phyloP scores from a whole-genome alignment of 2,329 filamentous ascomycete genomes.

The Penicillium freii region DNA sequence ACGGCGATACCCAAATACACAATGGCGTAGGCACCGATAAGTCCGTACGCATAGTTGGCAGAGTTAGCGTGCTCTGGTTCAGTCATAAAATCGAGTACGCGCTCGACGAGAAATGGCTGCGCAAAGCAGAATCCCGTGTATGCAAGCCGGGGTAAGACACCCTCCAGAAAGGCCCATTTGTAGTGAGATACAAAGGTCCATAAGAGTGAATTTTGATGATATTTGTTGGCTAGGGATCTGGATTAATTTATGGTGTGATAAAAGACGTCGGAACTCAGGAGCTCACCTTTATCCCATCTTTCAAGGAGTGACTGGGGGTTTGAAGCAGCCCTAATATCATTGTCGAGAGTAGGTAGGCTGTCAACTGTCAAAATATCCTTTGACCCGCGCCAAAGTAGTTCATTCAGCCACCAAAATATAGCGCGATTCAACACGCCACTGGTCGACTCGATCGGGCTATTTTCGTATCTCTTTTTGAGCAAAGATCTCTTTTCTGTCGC shows the following conservation, averaged over 20 bases:
- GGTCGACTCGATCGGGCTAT: slow-evolving; percentile 22
- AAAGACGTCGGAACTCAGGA: not conserved
- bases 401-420: slow-evolving; percentile 41
- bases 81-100: slow-evolving; percentile 19
- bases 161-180: slow-evolving; percentile 18
- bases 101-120: slow-evolving; percentile 47
- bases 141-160: slow-evolving; percentile 40
- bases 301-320: slow-evolving; percentile 30
- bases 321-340: slow-evolving; percentile 27
- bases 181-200: slow-evolving; percentile 21
- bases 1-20: slow-evolving; percentile 42
- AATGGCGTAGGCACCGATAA: slow-evolving; percentile 39
- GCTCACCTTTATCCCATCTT: slow-evolving; percentile 32
- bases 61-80: slow-evolving; percentile 22
- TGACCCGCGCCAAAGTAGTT: slow-evolving; percentile 30
- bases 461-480: slow-evolving; percentile 14
- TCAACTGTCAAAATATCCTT: slow-evolving; percentile 37
- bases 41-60: slow-evolving; percentile 32
- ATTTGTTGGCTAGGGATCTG: slow-evolving; percentile 13
- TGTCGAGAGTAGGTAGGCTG: slow-evolving; percentile 43
- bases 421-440: slow-evolving; percentile 30
- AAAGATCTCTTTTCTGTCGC: slow-evolving; percentile 40
- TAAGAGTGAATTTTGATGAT: slow-evolving; percentile 17
- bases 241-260: not conserved
- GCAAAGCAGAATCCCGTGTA: slow-evolving; percentile 46